Evolutionary conservation across 495 filamentous ascomycete genomes (phyloP).

Genomic region (Talaromyces trachyspermus): DNA sequence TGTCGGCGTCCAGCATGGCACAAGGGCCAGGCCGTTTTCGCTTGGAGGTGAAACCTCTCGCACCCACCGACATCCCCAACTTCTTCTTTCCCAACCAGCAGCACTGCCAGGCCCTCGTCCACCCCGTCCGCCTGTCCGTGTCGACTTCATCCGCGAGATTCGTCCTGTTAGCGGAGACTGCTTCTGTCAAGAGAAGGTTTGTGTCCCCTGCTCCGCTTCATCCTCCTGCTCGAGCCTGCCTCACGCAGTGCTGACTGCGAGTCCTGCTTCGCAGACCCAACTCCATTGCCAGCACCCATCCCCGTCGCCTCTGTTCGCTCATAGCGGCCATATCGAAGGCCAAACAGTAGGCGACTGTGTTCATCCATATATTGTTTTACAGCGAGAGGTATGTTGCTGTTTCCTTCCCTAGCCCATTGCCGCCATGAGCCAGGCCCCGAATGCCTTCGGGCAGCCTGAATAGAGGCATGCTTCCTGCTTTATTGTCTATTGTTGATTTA

Average conservation of each 20-base stretch:
- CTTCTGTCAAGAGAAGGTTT: no score
- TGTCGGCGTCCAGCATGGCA: conserved; percentile 31
- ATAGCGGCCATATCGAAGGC: not conserved
- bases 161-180: no score
- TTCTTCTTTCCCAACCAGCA: conserved; percentile 9
- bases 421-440: conserved; percentile 1
- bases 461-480: not conserved
- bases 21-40: conserved; percentile 32
- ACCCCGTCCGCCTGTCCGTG: conserved; percentile 21
- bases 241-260: not conserved
- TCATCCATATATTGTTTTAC: not conserved
- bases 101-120: conserved; percentile 23
- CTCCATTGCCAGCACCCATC: not conserved
- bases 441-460: not conserved
- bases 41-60: conserved; percentile 37
- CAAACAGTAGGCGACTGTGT: not conserved
- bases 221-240: conserved; percentile 7
- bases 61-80: conserved; percentile 8
- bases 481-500: no score
- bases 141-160: conserved; percentile 5
- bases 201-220: conserved; percentile 11
- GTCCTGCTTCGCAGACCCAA: conserved; percentile 3
- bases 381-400: not conserved
- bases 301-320: not conserved
- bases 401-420: not conserved